phyloP scores from a whole-genome alignment of 2,329 filamentous ascomycete genomes.

The Arthroderma sp. region DNA sequence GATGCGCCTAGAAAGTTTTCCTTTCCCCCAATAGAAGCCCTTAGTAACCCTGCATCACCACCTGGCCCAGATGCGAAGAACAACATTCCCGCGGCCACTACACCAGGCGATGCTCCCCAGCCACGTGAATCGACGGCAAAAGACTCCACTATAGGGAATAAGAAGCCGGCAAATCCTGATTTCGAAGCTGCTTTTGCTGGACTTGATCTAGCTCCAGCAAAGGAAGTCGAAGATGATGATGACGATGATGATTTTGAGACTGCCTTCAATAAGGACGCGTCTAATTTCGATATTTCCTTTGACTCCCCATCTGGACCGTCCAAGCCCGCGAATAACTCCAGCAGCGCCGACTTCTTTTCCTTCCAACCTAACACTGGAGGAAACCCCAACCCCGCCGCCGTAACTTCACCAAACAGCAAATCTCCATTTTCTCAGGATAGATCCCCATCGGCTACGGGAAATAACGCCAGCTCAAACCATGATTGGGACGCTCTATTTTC shows the following conservation, averaged over 20 bases:
- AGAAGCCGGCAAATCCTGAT: constrained; percentile 28
- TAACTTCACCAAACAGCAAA: neutral
- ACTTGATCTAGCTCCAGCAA: constrained; percentile 34
- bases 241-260: constrained; percentile 39
- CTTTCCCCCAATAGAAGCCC: constrained; percentile 31
- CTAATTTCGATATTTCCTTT: constrained; percentile 38
- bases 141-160: constrained; percentile 24
- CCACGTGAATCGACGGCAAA: constrained; percentile 28
- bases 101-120: constrained; percentile 28
- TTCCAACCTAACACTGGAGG: constrained; percentile 31
- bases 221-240: constrained; percentile 30
- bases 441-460: neutral
- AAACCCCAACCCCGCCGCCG: neutral
- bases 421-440: constrained; percentile 20
- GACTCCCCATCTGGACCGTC: constrained; percentile 28
- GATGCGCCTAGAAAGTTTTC: constrained; percentile 29
- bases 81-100: constrained; percentile 36
- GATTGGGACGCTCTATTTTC: constrained; percentile 97
- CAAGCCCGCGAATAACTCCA: constrained; percentile 17
- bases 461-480: constrained; percentile 40
- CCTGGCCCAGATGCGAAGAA: constrained; percentile 42
- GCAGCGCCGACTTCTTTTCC: constrained; percentile 19
- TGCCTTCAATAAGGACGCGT: constrained; percentile 23
- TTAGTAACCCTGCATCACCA: constrained; percentile 23
- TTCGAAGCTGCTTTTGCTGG: constrained; percentile 38